These are phyloP conservation scores for Populus euphratica DNA, from an alignment of 345 rosid species.

Conservation along the genomic window DNA sequence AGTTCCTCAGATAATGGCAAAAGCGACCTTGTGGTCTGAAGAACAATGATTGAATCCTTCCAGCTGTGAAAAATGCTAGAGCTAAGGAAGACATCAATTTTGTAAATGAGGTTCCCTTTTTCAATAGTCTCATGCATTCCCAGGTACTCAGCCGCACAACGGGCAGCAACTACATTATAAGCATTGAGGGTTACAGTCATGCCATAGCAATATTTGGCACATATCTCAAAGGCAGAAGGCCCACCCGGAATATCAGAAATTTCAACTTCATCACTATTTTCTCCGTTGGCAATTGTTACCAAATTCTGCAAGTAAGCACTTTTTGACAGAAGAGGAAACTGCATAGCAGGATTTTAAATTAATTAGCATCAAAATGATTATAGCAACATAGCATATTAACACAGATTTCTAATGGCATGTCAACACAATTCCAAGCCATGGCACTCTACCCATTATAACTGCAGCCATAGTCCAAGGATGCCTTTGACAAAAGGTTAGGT, in stretches of 20 bases:
- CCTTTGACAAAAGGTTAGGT: neutral
- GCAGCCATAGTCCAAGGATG: neutral
- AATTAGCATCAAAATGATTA: conserved; percentile 11
- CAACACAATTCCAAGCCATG: neutral
- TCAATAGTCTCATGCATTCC: conserved; percentile 75
- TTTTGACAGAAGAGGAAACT: conserved; percentile 90
- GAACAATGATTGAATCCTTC: conserved; percentile 85
- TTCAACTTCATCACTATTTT: conserved; percentile 47
- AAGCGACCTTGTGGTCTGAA: conserved; percentile 56
- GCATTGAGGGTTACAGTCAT: conserved; percentile 78
- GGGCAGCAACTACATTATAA: conserved; percentile 61
- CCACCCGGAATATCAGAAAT: conserved; percentile 78
- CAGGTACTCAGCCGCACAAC: conserved; percentile 79
- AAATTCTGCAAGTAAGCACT: conserved; percentile 60
- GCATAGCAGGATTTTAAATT: conserved; percentile 14
- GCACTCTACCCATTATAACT: neutral
- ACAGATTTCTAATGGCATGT: neutral
- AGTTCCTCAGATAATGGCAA: conserved; percentile 64
- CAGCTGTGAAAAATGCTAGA: conserved; percentile 75
- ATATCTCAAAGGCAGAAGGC: conserved; percentile 68
- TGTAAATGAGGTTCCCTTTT: conserved; percentile 77
- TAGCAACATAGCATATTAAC: neutral
- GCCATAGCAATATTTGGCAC: conserved; percentile 84
- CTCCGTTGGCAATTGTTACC: conserved; percentile 42
- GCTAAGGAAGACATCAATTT: conserved; percentile 74